Percentiles rank a stretch among this genome's conserved stretches.
These are phyloP conservation scores for Alternaria alternata DNA, from an alignment of 2,329 filamentous ascomycete genomes.

Conservation along the genomic window DNA sequence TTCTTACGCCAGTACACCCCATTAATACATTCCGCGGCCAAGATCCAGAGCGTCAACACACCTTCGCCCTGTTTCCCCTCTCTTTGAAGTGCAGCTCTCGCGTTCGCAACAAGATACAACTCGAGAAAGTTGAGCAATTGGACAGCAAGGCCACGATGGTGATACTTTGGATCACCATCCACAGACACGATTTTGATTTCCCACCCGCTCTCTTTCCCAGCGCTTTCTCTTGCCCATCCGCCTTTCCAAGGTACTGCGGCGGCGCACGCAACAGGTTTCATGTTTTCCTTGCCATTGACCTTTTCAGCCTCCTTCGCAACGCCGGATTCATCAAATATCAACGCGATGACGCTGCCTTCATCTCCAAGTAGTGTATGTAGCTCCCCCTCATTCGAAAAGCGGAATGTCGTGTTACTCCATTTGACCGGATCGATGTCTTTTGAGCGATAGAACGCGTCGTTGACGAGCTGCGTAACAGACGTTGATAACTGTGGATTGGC, in stretches of 20 bases:
- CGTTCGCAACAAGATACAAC: conserved; percentile 12
- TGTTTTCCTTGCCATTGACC: not conserved
- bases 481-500: conserved; percentile 15
- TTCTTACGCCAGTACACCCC: conserved; percentile 39
- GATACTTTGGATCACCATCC: conserved; percentile 23
- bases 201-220: conserved; percentile 31
- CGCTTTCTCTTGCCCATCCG: conserved; percentile 28
- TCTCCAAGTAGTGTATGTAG: conserved; percentile 26
- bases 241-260: conserved; percentile 36
- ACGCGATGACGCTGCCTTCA: conserved; percentile 17
- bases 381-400: conserved; percentile 23
- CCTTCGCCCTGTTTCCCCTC: not conserved
- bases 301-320: not conserved
- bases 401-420: conserved; percentile 22
- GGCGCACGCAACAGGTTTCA: conserved; percentile 33
- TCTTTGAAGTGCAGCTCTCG: not conserved
- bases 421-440: conserved; percentile 17
- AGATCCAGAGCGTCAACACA: conserved; percentile 30
- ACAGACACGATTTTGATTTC: conserved; percentile 41
- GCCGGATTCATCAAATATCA: conserved; percentile 25
- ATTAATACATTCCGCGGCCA: conserved; percentile 34
- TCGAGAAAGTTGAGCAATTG: conserved; percentile 21
- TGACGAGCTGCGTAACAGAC: conserved; percentile 26
- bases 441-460: conserved; percentile 32
- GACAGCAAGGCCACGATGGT: conserved; percentile 30